Percentiles rank a stretch among this genome's conserved stretches.
Conservation (phyloP, 441 rosid species). For the Gossypium schwendimanii region DNA sequence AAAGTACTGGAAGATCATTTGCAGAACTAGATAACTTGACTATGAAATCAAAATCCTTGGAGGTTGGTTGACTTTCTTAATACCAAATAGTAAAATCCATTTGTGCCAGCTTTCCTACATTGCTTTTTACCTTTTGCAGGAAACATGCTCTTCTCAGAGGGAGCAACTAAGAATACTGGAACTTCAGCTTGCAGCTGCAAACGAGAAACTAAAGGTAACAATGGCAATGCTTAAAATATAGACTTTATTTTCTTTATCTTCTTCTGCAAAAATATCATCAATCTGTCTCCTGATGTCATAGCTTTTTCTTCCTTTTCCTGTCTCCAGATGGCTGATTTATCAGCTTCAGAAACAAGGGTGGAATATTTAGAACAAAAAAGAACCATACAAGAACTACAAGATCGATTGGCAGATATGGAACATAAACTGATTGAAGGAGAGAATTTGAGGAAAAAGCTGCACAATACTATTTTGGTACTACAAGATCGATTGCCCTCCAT, state of each 20-base stretch:
- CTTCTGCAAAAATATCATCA: background rate
- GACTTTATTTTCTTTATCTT: background rate
- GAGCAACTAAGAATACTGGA: constrained; percentile 58
- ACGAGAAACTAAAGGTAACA: constrained; percentile 74
- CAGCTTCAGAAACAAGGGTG: constrained; percentile 42
- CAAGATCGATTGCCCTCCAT: background rate
- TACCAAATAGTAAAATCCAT: background rate
- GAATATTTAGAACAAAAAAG: constrained; percentile 54
- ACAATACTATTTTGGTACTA: constrained; percentile 81
- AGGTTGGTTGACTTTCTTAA: constrained; percentile 43
- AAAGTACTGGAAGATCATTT: constrained; percentile 69
- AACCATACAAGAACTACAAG: constrained; percentile 36
- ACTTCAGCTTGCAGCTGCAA: constrained; percentile 60
- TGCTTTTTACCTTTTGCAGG: constrained; percentile 34
- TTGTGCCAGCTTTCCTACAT: constrained; percentile 9
- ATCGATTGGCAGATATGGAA: constrained; percentile 61
- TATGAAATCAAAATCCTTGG: constrained; percentile 56
- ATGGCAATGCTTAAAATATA: background rate
- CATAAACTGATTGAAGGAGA: constrained; percentile 71
- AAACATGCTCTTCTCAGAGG: constrained; percentile 69
- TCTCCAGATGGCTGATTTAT: constrained; percentile 51
- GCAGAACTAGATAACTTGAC: constrained; percentile 58
- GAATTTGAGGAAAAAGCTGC: constrained; percentile 70
- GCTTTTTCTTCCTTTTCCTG: background rate
- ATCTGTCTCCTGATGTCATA: background rate